A percentile compares a stretch with the other conserved stretches of the same genome.
phyloP scores from a whole-genome alignment of 2,329 filamentous ascomycete genomes.

The Phialemonium atrogriseum region DNA sequence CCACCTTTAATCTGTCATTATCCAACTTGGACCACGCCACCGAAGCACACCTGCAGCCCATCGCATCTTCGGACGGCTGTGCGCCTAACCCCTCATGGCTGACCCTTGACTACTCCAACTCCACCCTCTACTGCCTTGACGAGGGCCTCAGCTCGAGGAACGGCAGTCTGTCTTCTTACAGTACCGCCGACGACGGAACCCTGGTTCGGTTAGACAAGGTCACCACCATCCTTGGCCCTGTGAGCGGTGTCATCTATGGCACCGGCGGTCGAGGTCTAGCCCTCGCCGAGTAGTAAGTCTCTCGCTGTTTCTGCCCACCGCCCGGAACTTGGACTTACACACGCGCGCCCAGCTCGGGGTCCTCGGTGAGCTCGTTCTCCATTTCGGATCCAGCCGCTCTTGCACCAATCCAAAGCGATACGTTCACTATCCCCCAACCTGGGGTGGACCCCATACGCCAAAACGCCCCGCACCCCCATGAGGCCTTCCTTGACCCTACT shows the following conservation, averaged over 20 bases:
- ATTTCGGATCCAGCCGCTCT: slow-evolving; percentile 29
- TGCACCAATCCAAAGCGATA: slow-evolving; percentile 25
- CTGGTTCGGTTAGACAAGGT: slow-evolving; percentile 28
- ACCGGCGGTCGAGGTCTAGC: slow-evolving; percentile 28
- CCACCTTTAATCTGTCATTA: slow-evolving; percentile 35
- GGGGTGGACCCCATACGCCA: slow-evolving; percentile 38
- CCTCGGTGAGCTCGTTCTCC: slow-evolving; percentile 36
- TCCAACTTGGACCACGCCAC: slow-evolving; percentile 12
- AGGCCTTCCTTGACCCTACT: slow-evolving; percentile 58
- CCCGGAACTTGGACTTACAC: background rate
- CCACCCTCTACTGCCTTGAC: slow-evolving; percentile 50
- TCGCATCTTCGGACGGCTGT: slow-evolving; percentile 38
- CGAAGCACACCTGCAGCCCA: slow-evolving; percentile 27
- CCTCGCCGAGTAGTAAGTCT: slow-evolving; percentile 37
- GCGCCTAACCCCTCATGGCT: slow-evolving; percentile 52
- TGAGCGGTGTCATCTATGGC: slow-evolving; percentile 36
- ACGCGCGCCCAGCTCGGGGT: slow-evolving; percentile 23
- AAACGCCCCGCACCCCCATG: slow-evolving; percentile 53
- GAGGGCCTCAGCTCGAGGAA: slow-evolving; percentile 42
- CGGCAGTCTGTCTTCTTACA: slow-evolving; percentile 37
- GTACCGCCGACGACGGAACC: slow-evolving; percentile 25
- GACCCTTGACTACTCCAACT: slow-evolving; percentile 40
- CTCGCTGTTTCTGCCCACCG: background rate
- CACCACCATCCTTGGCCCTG: slow-evolving; percentile 30
- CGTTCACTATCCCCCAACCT: slow-evolving; percentile 29